Base-by-base conservation (phyloP, 192 early-diverging fungal species). In the Neocallimastix lanati region DNA sequence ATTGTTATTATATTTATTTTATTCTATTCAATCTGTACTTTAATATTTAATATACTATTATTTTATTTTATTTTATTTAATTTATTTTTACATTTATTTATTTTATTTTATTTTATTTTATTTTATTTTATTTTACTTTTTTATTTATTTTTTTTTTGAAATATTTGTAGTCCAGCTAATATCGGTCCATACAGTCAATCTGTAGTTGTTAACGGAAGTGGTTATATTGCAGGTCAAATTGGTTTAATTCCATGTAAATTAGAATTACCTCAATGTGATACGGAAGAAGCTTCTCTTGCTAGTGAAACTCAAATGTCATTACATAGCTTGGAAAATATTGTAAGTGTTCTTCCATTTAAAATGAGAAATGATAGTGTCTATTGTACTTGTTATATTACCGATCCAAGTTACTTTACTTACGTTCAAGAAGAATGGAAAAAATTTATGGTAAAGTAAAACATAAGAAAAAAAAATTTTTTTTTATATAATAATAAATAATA, bases 181-280 rank as follows among this genome's bases (percentile, higher is more conserved):
- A 94, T 95, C 82, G 94, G 94, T 28, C 94, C 94, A 28, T 95
- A 95, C 82, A 92, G 90, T 16, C 94, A 95, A 82, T 87, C 89
- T 21, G 87, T 86, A 29, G 84, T 87, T 82, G 91, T 92, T 85
- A 77, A 81, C 82, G 58, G 13, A 21, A 6, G 29, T 81, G 82
- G 84, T n/a, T 92, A 85, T 82, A 85, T 93, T 77, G 92, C 94
- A 27, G 94, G 94, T 7, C 92, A 93, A 83, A 95, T 95, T 78
- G 92, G 92, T 13, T 86, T 95, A 40, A 83, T 92, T 36, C 93
- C 93, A 29, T 79, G 84, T 28, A 86, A 86, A 7, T 86, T 94
- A 82, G 79, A 85, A 58, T 80, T 95, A 28, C 91, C 92, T 2
- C 18, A 38, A 29, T 77, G 33, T 76, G 36, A 28, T 13, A 18